phyloP scores from a whole-genome alignment of 108 stramenopile genomes.

The Skeletonema potamos region DNA sequence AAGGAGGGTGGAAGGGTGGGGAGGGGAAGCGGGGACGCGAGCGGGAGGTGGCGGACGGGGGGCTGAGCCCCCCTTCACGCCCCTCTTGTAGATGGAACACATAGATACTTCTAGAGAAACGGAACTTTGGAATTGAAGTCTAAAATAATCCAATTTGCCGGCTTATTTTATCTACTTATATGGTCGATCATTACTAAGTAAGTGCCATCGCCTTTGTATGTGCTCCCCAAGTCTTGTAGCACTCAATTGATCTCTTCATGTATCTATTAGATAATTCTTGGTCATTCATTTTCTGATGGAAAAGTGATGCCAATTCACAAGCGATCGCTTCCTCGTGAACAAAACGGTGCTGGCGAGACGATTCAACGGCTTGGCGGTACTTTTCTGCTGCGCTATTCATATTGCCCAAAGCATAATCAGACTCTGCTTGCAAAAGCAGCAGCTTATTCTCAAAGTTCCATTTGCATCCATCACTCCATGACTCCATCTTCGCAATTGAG shows the following conservation, averaged over 20 bases:
- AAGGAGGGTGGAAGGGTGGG: too few relatives aligned
- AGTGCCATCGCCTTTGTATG: too few relatives aligned
- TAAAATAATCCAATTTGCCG: too few relatives aligned
- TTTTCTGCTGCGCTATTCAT: background rate
- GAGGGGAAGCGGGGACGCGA: too few relatives aligned
- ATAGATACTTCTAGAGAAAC: too few relatives aligned
- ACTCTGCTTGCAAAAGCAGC: constrained; percentile 5
- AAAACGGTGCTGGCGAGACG: background rate
- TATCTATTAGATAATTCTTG: too few relatives aligned
- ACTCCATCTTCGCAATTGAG: background rate
- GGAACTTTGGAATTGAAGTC: too few relatives aligned
- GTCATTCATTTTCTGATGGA: background rate
- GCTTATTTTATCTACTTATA: too few relatives aligned
- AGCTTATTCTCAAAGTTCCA: constrained; percentile 24
- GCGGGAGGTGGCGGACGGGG: too few relatives aligned
- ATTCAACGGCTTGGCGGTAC: background rate
- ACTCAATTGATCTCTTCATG: background rate
- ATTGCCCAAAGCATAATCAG: constrained; percentile 3
- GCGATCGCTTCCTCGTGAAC: background rate
- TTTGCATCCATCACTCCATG: background rate
- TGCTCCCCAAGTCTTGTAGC: background rate
- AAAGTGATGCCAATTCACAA: background rate
- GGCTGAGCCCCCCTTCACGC: too few relatives aligned
- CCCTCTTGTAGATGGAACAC: too few relatives aligned
- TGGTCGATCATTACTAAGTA: too few relatives aligned